These are phyloP conservation scores for Kodamaea restingae DNA, from an alignment of 805 yeast genomes.

Conservation along the genomic window DNA sequence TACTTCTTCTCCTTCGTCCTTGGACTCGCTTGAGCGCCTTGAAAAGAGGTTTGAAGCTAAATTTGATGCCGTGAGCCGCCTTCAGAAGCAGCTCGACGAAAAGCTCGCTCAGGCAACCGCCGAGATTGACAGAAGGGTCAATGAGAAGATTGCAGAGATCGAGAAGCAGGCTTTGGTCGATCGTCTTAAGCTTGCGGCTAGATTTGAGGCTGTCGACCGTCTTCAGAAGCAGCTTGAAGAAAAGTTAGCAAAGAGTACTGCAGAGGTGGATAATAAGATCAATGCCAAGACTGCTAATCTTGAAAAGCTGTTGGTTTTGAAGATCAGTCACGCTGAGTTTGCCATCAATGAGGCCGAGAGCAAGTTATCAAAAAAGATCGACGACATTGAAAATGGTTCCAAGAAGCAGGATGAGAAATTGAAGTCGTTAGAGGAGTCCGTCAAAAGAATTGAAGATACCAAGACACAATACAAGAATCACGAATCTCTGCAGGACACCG, in stretches of 20 bases:
- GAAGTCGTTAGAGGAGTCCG: not conserved
- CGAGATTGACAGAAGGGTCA: not conserved
- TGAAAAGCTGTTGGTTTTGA: too few relatives aligned
- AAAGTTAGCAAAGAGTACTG: not conserved
- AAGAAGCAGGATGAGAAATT: not conserved
- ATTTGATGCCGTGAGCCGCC: not conserved
- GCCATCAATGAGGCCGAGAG: too few relatives aligned
- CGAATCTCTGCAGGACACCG: not conserved
- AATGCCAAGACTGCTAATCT: not conserved
- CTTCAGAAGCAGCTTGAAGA: not conserved
- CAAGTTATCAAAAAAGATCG: conserved; percentile 1
- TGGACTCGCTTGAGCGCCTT: too few relatives aligned
- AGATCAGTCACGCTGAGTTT: too few relatives aligned
- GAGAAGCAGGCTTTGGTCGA: conserved; percentile 1
- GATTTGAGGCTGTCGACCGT: not conserved
- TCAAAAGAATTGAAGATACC: not conserved
- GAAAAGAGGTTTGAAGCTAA: not conserved
- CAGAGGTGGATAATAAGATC: not conserved
- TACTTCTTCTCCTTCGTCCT: too few relatives aligned
- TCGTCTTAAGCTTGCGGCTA: not conserved
- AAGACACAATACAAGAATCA: too few relatives aligned
- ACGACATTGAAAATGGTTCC: not conserved
- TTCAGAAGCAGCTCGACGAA: not conserved
- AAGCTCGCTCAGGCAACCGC: not conserved
- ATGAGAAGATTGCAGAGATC: not conserved